phyloP scores from a whole-genome alignment of 78 protist species.

The Tieghemostelium lacteum region DNA sequence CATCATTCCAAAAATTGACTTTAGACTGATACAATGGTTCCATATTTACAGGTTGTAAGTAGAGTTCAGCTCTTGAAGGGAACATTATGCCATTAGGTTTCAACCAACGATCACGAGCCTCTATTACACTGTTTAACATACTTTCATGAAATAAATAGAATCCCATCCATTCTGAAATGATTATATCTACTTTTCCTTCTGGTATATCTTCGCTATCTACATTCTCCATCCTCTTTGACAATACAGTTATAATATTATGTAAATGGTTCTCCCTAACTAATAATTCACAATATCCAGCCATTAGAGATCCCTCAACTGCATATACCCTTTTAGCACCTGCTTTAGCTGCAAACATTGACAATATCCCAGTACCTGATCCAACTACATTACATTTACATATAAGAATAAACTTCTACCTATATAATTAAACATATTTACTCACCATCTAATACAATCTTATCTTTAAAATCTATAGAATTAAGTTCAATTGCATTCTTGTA shows the following conservation, averaged over 20 bases:
- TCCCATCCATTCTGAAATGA: constrained; percentile 95
- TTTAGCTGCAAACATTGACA: constrained; percentile 82
- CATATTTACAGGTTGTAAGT: constrained; percentile 56
- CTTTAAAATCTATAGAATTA: constrained; percentile 34
- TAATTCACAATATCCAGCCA: constrained; percentile 19
- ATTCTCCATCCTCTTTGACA: constrained; percentile 65
- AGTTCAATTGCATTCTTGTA: constrained; percentile 58
- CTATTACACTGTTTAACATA: constrained; percentile 86
- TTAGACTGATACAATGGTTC: constrained; percentile 13
- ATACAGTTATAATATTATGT: constrained; percentile 7
- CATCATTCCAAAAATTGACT: constrained; percentile 69
- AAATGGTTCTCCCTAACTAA: constrained; percentile 24
- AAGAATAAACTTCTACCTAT: neutral
- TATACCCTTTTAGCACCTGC: constrained; percentile 76
- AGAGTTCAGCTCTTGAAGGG: constrained; percentile 60
- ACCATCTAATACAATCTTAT: constrained; percentile 37
- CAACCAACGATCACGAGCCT: constrained; percentile 86
- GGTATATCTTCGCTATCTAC: constrained; percentile 23
- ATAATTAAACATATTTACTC: neutral
- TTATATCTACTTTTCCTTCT: constrained; percentile 84
- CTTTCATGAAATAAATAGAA: constrained; percentile 88
- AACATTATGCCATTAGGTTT: constrained; percentile 76
- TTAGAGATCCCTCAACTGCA: constrained; percentile 74
- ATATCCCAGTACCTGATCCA: constrained; percentile 86
- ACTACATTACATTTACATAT: constrained; percentile 4